Base-by-base conservation (phyloP, 257 asterid genomes). In the Fraxinus cuspidata region DNA sequence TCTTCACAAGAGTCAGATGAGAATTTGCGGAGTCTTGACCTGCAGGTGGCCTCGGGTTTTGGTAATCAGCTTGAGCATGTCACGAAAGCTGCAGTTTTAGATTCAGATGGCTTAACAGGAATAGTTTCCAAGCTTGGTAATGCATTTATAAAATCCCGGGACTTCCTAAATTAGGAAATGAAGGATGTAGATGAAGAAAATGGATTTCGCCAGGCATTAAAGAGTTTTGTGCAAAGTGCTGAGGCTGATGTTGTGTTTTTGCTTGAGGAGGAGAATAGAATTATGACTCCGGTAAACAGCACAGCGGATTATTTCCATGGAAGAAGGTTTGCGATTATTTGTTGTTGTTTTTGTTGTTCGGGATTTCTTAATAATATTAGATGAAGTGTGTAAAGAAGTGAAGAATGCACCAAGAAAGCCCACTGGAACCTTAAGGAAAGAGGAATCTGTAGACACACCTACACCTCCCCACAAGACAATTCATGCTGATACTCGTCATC, bases 261-360 rank as follows among this genome's bases (percentile, higher is more conserved):
- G 79, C 82, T 86, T 0, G 91, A 85, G 37, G 91, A 89, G 71
- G 94, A 91, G 83, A 89, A 86, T 63, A 79, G 88, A 44, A 85
- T 88, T 73, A 74, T 80, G 27, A 83, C 81, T 1, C 78, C 87
- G 76, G 90, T 88, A 49, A 91, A 90, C 85, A 89, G 88, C 79
- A 89, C 92, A 0, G 89, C 88, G 0, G 94, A 91, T 71, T 91
- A 89, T 82, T 91, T 91, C 76, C 94, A 91, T 72, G 96, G 96
- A 11, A 83, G 94, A 89, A 69, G 96, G 92, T 0, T 76, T 91
- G 73, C 70, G 96, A 70, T 76, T 91, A n/a, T 91, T 89, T 65
- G 83, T n/a, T n/a, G n/a, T n/a, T n/a, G n/a, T n/a, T n/a, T n/a
- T 85, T 11, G 78, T 91, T 2, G 91, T 91, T 0, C 75, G 94